Base-by-base conservation (phyloP, 805 yeast species). In the Zygosaccharomyces siamensis region DNA sequence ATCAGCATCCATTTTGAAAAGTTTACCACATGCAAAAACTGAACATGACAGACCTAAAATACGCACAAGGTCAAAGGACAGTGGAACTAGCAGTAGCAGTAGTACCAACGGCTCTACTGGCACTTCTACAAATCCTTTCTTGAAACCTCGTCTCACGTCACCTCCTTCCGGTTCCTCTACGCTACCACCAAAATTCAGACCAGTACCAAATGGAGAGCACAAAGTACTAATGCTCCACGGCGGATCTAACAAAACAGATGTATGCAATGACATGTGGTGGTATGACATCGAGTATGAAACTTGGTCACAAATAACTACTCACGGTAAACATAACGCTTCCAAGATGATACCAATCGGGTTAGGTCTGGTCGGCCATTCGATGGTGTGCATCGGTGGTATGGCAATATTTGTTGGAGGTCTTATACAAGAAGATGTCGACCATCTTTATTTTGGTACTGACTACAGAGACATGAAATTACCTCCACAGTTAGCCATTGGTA, bases 221-320 rank as follows among this genome's bases (percentile, higher is more conserved):
- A 55, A 56, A 21, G 54, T 59, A 6, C 43, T 71, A 5, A 55
- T 69, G 0, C 50, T 68, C 1, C 75, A 72, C 49, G 76, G 76
- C 21, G 76, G 76, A 3, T 69, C 74, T 0, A 53, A 65, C 40
- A 59, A 63, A 24, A 39, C 46, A 7, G 60, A 67, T 14, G 70
- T 77, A 8, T 57, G 66, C 23, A 77, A 78, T 24, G 82, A 78
- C 60, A 55, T 72, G 55, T 78, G 82, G 82, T 68, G 71, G 65
- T 78, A 75, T 52, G 74, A 75, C 52, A 54, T 78, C 23, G 70
- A 68, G 26, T 54, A 66, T 1, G 78, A 74, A 48, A 57, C 59
- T 1, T 78, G 83, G 83, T 49, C 48, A 12, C 46, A 47, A 40
- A 44, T 46, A 23, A 54, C 40, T 8, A 54, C 57, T 3, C 57